These are phyloP conservation scores for Boletellus emodensis DNA, from an alignment of 768 basidiomycete genomes.

Conservation along the genomic window DNA sequence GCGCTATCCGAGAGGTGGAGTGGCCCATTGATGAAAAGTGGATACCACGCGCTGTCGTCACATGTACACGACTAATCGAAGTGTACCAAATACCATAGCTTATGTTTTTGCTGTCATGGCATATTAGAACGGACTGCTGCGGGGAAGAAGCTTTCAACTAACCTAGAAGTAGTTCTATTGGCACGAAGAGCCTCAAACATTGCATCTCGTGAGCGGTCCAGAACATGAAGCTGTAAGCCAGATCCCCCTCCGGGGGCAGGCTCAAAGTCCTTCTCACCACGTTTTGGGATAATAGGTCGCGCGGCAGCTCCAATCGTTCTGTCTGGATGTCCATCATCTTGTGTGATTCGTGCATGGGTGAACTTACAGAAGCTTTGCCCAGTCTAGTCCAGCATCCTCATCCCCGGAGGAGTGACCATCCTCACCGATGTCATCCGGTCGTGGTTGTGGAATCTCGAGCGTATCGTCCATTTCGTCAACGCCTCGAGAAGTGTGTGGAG, in stretches of 20 bases:
- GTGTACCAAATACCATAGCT: constrained; percentile 84
- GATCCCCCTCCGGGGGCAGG: constrained; percentile 64
- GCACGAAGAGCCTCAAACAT: constrained; percentile 82
- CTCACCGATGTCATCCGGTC: constrained; percentile 14
- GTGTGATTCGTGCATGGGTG: not conserved
- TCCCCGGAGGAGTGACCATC: constrained; percentile 59
- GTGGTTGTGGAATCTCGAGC: constrained; percentile 41
- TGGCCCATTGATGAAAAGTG: constrained; percentile 81
- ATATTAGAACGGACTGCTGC: not conserved
- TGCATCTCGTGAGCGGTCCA: constrained; percentile 75
- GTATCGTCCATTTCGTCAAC: constrained; percentile 53
- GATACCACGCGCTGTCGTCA: constrained; percentile 74
- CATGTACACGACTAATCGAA: constrained; percentile 55
- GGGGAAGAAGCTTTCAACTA: constrained; percentile 14
- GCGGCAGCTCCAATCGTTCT: constrained; percentile 26
- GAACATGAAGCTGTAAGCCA: constrained; percentile 73
- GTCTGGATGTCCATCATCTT: constrained; percentile 2
- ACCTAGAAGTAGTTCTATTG: constrained; percentile 75
- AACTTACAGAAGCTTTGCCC: constrained; percentile 70
- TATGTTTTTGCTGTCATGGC: constrained; percentile 56
- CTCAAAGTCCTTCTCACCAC: constrained; percentile 98
- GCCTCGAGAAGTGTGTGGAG: not conserved
- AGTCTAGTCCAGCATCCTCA: constrained; percentile 75
- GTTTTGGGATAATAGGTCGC: constrained; percentile 82
- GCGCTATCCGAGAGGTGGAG: constrained; percentile 51